phyloP scores from a whole-genome alignment of 176 grass and related monocot species.

The Lolium multiflorum region DNA sequence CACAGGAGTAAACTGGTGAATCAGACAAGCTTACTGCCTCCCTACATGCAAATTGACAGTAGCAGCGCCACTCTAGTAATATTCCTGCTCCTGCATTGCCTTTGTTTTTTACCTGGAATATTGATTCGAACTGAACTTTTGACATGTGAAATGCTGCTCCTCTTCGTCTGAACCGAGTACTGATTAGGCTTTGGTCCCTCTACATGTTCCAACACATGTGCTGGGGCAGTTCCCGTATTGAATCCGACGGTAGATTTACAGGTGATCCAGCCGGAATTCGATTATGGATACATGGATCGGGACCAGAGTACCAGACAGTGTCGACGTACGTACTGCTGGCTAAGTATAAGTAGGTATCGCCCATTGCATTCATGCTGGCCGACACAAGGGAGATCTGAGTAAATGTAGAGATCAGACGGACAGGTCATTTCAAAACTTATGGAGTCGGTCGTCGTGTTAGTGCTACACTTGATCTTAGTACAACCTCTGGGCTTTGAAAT shows the following conservation, averaged over 20 bases:
- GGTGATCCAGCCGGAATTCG: constrained; percentile 21
- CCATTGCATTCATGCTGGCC: constrained; percentile 41
- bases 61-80: neutral
- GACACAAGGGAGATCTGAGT: constrained; percentile 9
- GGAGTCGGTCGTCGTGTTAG: neutral
- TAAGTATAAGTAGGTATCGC: neutral
- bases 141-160: neutral
- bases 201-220: constrained; percentile 26
- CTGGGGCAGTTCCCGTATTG: constrained; percentile 31
- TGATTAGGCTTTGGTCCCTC: constrained; percentile 30
- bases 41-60: neutral
- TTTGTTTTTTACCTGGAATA: neutral
- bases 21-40: neutral
- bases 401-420: constrained; percentile 22
- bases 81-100: constrained; percentile 14
- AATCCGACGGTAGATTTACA: constrained; percentile 44
- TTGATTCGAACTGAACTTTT: constrained; percentile 28
- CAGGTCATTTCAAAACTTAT: constrained; percentile 25
- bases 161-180: neutral
- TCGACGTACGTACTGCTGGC: constrained; percentile 27
- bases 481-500: neutral
- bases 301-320: constrained; percentile 42
- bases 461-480: neutral
- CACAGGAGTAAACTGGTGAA: constrained; percentile 8
- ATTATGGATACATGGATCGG: constrained; percentile 24